A percentile compares a stretch with the other conserved stretches of the same genome.
These are phyloP conservation scores for Cytospora mali DNA, from an alignment of 2,329 filamentous ascomycete species.

Conservation along the genomic window DNA sequence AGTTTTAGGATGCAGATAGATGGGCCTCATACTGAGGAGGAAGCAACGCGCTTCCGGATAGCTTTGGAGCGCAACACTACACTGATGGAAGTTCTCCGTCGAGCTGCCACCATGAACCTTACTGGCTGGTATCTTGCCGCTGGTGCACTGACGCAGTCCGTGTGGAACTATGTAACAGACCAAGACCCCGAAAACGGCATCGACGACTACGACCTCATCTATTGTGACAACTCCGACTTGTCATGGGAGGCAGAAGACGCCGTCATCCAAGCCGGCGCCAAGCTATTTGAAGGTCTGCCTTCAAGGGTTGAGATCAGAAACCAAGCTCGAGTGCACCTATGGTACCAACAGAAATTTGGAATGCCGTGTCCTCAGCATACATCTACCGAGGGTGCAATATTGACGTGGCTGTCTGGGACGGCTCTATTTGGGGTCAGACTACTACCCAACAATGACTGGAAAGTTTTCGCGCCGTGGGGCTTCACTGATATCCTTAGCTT, in stretches of 20 bases:
- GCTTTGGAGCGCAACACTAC: constrained; percentile 26
- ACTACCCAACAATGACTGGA: constrained; percentile 35
- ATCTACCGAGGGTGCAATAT: constrained; percentile 39
- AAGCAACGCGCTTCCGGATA: constrained; percentile 19
- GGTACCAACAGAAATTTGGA: constrained; percentile 40
- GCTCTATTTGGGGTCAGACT: constrained; percentile 39
- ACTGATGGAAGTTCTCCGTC: constrained; percentile 25
- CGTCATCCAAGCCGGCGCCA: constrained; percentile 36
- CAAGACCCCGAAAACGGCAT: constrained; percentile 39
- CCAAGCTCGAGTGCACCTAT: constrained; percentile 43
- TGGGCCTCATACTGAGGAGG: constrained; percentile 21
- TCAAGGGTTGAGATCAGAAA: constrained; percentile 43
- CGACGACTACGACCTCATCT: constrained; percentile 43
- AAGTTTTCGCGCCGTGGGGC: constrained; percentile 40
- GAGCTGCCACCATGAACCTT: constrained; percentile 24
- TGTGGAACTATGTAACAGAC: constrained; percentile 41
- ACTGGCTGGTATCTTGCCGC: constrained; percentile 35
- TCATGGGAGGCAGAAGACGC: constrained; percentile 43
- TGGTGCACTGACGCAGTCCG: constrained; percentile 42
- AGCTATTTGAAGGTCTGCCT: constrained; percentile 37
- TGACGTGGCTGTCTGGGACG: constrained; percentile 40
- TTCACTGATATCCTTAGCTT: constrained; percentile 41
- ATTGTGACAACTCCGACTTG: constrained; percentile 38
- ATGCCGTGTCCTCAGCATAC: constrained; percentile 35
- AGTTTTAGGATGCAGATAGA: constrained; percentile 11